Conservation (phyloP, 495 filamentous ascomycete species). For the Ramalina peruviana region DNA sequence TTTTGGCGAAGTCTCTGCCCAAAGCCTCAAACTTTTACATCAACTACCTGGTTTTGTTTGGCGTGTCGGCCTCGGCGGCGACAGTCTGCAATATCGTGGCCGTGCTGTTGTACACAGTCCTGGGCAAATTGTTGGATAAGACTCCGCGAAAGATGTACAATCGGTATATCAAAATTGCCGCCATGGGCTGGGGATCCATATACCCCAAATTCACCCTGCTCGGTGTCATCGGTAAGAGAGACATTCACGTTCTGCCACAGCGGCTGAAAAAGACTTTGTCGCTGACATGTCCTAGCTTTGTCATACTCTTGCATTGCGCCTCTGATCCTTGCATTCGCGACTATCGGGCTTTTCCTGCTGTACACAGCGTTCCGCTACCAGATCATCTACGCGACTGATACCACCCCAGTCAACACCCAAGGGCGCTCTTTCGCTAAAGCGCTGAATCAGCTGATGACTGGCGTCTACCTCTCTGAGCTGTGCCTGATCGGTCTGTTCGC, state of each 20-base stretch:
- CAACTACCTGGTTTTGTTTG: conserved; percentile 84
- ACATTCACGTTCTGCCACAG: background rate
- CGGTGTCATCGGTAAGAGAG: conserved; percentile 48
- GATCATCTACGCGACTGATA: conserved; percentile 76
- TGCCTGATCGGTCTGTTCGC: conserved; percentile 85
- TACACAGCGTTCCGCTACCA: conserved; percentile 94
- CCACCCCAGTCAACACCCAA: conserved; percentile 65
- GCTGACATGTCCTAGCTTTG: conserved; percentile 36
- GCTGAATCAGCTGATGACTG: conserved; percentile 75
- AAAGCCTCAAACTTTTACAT: conserved; percentile 85
- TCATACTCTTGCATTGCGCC: conserved; percentile 83
- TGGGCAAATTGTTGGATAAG: conserved; percentile 56
- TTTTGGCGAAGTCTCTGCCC: conserved; percentile 68
- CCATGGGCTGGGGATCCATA: conserved; percentile 72
- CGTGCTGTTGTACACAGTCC: conserved; percentile 57
- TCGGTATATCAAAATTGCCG: conserved; percentile 48
- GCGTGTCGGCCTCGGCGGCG: conserved; percentile 62
- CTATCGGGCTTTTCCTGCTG: conserved; percentile 68
- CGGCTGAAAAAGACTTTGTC: background rate
- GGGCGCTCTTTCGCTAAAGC: conserved; percentile 73
- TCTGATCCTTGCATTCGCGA: conserved; percentile 72
- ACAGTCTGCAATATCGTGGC: conserved; percentile 64
- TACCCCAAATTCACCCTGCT: conserved; percentile 76
- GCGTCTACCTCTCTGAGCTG: conserved; percentile 68
- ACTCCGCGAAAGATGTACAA: conserved; percentile 60